These are phyloP conservation scores for Mycena kentingensis DNA, from an alignment of 768 basidiomycete species.

Conservation along the genomic window DNA sequence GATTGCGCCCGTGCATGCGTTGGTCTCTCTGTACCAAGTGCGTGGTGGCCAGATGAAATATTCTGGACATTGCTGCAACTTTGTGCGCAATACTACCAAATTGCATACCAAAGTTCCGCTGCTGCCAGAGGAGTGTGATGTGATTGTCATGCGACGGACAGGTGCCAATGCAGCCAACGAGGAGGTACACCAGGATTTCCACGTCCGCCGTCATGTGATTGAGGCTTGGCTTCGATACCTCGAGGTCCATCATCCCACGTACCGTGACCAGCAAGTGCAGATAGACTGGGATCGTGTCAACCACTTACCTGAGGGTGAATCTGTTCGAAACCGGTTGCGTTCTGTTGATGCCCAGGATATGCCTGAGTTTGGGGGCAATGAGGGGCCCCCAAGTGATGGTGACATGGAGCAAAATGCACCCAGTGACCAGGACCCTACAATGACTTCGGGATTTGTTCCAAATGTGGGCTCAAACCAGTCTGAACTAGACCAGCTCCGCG, in stretches of 20 bases:
- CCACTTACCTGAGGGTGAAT: slow-evolving; percentile 16
- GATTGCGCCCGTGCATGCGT: slow-evolving; percentile 9
- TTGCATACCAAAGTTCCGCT: slow-evolving; percentile 16
- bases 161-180: slow-evolving; percentile 5
- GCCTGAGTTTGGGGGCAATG: slow-evolving; percentile 2
- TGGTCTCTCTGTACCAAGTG: slow-evolving; percentile 5
- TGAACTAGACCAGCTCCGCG: slow-evolving; percentile 21
- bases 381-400: slow-evolving; percentile 5
- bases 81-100: slow-evolving; percentile 20
- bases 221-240: not conserved
- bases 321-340: slow-evolving; percentile 8
- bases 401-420: not conserved
- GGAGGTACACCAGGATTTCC: slow-evolving; percentile 4
- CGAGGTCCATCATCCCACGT: slow-evolving; percentile 10
- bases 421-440: not conserved
- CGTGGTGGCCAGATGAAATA: slow-evolving; percentile 14
- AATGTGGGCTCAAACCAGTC: slow-evolving; percentile 7
- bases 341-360: slow-evolving; percentile 9
- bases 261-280: slow-evolving; percentile 12
- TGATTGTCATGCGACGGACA: slow-evolving; percentile 19
- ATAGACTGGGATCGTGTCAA: slow-evolving; percentile 15
- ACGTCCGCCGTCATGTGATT: not conserved
- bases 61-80: slow-evolving; percentile 19
- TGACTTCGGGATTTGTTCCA: slow-evolving; percentile 14
- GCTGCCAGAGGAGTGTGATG: slow-evolving; percentile 23